These are phyloP conservation scores for Phytophthora ramorum DNA, from an alignment of 352 stramenopile genomes.

Conservation along the genomic window DNA sequence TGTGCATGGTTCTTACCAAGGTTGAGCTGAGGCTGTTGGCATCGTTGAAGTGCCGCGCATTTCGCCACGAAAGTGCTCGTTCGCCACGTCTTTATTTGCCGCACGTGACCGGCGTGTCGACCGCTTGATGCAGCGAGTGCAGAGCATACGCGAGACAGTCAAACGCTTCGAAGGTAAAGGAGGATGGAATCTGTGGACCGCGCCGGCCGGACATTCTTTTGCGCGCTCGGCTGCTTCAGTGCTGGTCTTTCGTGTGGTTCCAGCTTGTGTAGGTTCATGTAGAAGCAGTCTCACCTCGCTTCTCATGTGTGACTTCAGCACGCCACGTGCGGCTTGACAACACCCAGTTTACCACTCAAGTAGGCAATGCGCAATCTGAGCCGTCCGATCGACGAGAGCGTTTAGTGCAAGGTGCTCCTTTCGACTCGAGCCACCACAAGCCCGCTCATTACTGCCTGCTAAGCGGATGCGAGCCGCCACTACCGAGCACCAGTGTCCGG, in stretches of 20 bases:
- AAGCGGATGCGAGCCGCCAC: constrained; percentile 14
- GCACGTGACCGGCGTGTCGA: not conserved
- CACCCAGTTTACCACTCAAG: constrained; percentile 6
- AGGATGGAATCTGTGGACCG: not conserved
- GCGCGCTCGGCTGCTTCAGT: constrained; percentile 7
- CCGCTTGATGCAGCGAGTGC: constrained; percentile 26
- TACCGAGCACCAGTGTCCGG: constrained; percentile 13
- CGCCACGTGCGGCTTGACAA: constrained; percentile 2
- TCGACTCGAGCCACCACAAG: constrained; percentile 5
- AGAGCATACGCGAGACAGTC: constrained; percentile 15
- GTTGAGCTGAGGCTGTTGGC: not conserved
- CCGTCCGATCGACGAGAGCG: constrained; percentile 18
- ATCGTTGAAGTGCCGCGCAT: constrained; percentile 32
- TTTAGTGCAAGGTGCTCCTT: constrained; percentile 5
- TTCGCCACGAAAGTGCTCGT: constrained; percentile 30
- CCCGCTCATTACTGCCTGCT: constrained; percentile 18
- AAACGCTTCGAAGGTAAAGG: constrained; percentile 34
- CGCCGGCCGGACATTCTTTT: constrained; percentile 18
- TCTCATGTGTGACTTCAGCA: not conserved
- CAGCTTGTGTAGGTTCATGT: constrained; percentile 11
- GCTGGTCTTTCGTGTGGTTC: constrained; percentile 26
- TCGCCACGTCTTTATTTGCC: constrained; percentile 39
- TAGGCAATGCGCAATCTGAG: constrained; percentile 19
- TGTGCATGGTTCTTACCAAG: not conserved
- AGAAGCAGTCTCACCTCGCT: constrained; percentile 18